Conservation (phyloP, 2,329 filamentous ascomycete genomes). For the Epichloe typhina region DNA sequence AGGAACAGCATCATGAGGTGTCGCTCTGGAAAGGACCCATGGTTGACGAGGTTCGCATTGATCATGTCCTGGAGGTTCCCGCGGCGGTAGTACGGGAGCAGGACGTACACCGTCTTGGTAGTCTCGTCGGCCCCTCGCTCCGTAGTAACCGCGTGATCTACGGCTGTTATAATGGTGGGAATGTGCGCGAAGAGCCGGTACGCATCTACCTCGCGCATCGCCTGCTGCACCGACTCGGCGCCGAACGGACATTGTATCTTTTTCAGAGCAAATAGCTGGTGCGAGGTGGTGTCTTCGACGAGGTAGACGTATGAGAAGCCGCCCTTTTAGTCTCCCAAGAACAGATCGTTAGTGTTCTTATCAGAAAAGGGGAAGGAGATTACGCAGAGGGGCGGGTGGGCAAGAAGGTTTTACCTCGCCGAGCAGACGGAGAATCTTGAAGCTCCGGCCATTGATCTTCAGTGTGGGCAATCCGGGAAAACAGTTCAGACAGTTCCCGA, state of each 20-base stretch:
- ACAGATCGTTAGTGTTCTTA: no score
- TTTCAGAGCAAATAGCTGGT: slow-evolving; percentile 84
- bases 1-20: slow-evolving; percentile 81
- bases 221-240: slow-evolving; percentile 86
- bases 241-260: slow-evolving; percentile 99
- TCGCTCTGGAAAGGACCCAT: slow-evolving; percentile 77
- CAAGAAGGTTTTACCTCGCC: slow-evolving; percentile 57
- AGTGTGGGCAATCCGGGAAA: slow-evolving; percentile 89
- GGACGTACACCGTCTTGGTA: slow-evolving; percentile 90
- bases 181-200: slow-evolving; percentile 80
- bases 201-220: slow-evolving; percentile 93
- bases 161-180: slow-evolving; percentile 72
- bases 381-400: background rate
- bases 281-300: slow-evolving; percentile 76
- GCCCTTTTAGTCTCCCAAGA: slow-evolving; percentile 34
- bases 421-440: slow-evolving; percentile 87
- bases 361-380: no score
- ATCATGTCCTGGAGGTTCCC: slow-evolving; percentile 97
- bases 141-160: slow-evolving; percentile 70
- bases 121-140: slow-evolving; percentile 51
- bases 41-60: slow-evolving; percentile 96
- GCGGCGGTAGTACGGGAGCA: slow-evolving; percentile 87
- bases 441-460: slow-evolving; percentile 87
- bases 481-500: slow-evolving; percentile 91
- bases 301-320: slow-evolving; percentile 99